A percentile compares a stretch with the other conserved stretches of the same genome.
Evolutionary conservation across 306 rosid genomes (phyloP).

Genomic region (Dryas drummondii): DNA sequence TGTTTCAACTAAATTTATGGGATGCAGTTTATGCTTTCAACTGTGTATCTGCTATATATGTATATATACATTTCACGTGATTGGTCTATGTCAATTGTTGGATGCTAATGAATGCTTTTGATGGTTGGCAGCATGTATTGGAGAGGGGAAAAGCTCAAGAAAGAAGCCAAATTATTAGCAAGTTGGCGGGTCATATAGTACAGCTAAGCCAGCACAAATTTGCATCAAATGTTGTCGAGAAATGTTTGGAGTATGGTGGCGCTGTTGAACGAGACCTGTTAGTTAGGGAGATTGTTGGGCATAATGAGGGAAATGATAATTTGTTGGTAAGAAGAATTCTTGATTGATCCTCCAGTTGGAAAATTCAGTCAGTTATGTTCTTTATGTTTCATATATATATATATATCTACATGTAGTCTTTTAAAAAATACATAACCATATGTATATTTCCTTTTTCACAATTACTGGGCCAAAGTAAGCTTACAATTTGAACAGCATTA

Average conservation of each 20-base stretch:
- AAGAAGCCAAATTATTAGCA: conserved; percentile 67
- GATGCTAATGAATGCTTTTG: conserved; percentile 17
- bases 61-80: not conserved
- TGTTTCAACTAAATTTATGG: not conserved
- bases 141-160: conserved; percentile 69
- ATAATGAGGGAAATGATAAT: conserved; percentile 41
- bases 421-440: no score
- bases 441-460: no score
- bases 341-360: not conserved
- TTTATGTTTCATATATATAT: not conserved
- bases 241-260: conserved; percentile 45
- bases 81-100: conserved; percentile 17
- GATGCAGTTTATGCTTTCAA: conserved; percentile 5
- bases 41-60: not conserved
- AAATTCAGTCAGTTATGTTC: not conserved
- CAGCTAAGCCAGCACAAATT: conserved; percentile 64
- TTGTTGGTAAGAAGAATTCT: conserved; percentile 38
- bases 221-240: conserved; percentile 51
- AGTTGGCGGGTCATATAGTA: conserved; percentile 60
- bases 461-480: no score
- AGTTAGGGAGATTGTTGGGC: conserved; percentile 39
- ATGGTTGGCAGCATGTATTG: conserved; percentile 64
- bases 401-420: not conserved
- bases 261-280: conserved; percentile 32
- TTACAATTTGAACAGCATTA: no score